These are phyloP conservation scores for Penicillium hordei DNA, from an alignment of 2,329 filamentous ascomycete genomes.

Conservation along the genomic window DNA sequence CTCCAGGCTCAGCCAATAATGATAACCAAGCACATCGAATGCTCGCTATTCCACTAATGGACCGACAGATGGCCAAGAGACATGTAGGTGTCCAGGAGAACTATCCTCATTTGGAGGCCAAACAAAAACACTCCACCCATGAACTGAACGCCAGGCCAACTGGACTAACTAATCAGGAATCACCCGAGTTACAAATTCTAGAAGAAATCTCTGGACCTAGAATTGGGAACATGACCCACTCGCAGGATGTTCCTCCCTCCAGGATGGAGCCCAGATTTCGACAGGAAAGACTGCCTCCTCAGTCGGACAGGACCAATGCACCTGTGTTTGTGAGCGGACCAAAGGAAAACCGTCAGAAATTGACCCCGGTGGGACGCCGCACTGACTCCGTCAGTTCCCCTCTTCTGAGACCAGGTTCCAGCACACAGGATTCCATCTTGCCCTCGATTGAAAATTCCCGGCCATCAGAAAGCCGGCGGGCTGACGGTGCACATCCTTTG, in stretches of 20 bases:
- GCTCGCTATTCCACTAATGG: constrained; percentile 10
- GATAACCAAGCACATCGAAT: constrained; percentile 14
- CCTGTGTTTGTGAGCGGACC: constrained; percentile 38
- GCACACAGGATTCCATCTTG: constrained; percentile 32
- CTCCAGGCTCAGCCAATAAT: constrained; percentile 15
- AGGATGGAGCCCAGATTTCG: constrained; percentile 22
- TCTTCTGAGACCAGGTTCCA: constrained; percentile 18
- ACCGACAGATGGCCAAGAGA: constrained; percentile 6
- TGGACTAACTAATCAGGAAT: constrained; percentile 30
- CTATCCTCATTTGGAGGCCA: constrained; percentile 12
- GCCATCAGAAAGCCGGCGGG: constrained; percentile 24
- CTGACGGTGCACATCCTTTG: constrained; percentile 24
- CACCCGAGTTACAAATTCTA: constrained; percentile 22
- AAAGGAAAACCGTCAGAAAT: constrained; percentile 21
- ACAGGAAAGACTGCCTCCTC: constrained; percentile 19
- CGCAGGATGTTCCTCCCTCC: constrained; percentile 23
- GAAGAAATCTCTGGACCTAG: constrained; percentile 19
- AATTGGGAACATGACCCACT: constrained; percentile 22
- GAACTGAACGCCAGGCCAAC: constrained; percentile 11
- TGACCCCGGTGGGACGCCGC: constrained; percentile 19
- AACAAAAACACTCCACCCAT: constrained; percentile 10
- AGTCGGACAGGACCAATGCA: constrained; percentile 22
- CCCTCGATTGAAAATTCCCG: constrained; percentile 39
- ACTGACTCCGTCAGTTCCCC: constrained; percentile 16
- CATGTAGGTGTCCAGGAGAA: constrained; percentile 17